Conservation (phyloP, 305 asterid genomes). For the Caryopteris hybrid region DNA sequence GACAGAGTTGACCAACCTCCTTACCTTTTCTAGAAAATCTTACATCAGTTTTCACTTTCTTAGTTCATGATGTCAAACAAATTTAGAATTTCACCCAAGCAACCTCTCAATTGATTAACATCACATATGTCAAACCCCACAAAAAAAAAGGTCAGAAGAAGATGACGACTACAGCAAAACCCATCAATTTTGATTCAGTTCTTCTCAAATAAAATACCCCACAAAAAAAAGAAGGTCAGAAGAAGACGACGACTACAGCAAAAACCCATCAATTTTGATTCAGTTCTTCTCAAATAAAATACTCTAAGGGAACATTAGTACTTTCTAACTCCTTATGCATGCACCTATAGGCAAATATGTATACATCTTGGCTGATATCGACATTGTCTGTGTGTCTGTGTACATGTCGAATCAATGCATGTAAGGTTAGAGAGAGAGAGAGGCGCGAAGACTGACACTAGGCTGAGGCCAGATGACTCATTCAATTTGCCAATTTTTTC, state of each 20-base stretch:
- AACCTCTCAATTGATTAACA: not conserved
- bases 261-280: not conserved
- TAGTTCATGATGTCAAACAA: not conserved
- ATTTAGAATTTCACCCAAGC: not conserved
- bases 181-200: not conserved
- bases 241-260: not conserved
- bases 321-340: not conserved
- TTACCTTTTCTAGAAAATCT: not conserved
- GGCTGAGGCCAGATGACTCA: constrained; percentile 66
- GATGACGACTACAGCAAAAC: not conserved
- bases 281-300: not conserved
- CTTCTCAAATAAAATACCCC: not conserved
- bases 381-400: not conserved
- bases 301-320: too few relatives aligned
- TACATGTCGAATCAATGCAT: constrained; percentile 3
- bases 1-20: not conserved
- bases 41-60: not conserved
- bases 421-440: not conserved
- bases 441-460: constrained; percentile 35
- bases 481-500: constrained; percentile 49
- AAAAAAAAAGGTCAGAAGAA: too few relatives aligned
- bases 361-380: not conserved
- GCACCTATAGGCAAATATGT: not conserved
- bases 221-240: too few relatives aligned
- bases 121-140: too few relatives aligned